Evolutionary conservation across 352 stramenopile genomes (phyloP), one percentile per base, ranked within the genome.

Genomic region (Phytophthora idaei): DNA sequence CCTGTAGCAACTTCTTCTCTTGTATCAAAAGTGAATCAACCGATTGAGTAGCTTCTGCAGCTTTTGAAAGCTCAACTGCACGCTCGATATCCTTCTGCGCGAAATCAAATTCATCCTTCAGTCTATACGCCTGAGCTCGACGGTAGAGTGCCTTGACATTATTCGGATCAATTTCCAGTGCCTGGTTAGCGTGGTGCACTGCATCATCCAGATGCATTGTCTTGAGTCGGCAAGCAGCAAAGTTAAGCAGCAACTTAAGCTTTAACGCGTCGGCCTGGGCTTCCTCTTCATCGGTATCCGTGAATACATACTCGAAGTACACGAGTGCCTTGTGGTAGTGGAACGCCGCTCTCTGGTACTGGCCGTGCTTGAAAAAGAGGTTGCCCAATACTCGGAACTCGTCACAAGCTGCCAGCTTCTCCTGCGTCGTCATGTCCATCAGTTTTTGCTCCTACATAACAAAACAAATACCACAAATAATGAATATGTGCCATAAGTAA

Each of bases 221-320:
- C 65, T 92, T 92, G 36, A 93, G 73, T 29, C 85, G 75, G 64
- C 84, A 92, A 2, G 86, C 80, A 32, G 76, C 71, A 68, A 92
- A 92, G 62, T 95, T 95, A 29, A 94, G 73, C 62, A 93, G 62
- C 37, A 90, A 60, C 48, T 77, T 81, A 28, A 86, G 67, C 54
- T 88, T 85, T 8, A 94, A 71, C 0, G 54, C 52, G 47, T 92
- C 78, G 39, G 85, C 77, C 25, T 71, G 49, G 6, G 34, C 34
- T 47, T 90, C 76, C 31, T 94, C 87, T 2, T 59, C 72, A 1
- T 90, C 72, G 0, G 74, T 82, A 41, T 95, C 87, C 2, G 81
- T 74, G 51, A 95, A 95, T 14, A 95, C 73, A 63, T 95, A 95
- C 73, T 95, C 87, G 69, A 95, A 95, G 58, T 93, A 93, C 46